Conservation (phyloP, 805 yeast genomes). For the Candida chilensis region DNA sequence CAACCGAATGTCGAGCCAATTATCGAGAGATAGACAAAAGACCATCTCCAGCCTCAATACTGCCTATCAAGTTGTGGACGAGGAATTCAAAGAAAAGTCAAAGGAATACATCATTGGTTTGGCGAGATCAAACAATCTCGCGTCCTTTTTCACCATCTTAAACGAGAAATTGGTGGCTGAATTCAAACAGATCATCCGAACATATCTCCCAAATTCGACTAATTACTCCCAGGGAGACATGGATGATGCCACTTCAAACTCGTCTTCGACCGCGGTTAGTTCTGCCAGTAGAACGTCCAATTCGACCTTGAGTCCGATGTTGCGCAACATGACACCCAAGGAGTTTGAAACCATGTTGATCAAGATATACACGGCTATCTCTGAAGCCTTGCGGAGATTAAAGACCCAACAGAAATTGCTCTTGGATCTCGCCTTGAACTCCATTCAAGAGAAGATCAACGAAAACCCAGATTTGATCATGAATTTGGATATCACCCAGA, state of each 20-base stretch:
- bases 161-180: conserved; percentile 65
- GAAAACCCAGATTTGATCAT: conserved; percentile 30
- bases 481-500: conserved; percentile 55
- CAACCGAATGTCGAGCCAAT: conserved; percentile 26
- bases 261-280: conserved; percentile 10
- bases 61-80: conserved; percentile 26
- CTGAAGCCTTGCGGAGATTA: conserved; percentile 68
- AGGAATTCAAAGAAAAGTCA: conserved; percentile 31
- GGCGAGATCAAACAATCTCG: conserved; percentile 50
- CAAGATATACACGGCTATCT: conserved; percentile 48
- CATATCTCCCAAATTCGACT: conserved; percentile 53
- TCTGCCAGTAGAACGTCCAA: conserved; percentile 9
- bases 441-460: conserved; percentile 19
- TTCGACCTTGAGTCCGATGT: conserved; percentile 17
- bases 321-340: conserved; percentile 58
- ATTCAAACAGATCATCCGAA: conserved; percentile 62
- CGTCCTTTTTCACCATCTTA: conserved; percentile 52
- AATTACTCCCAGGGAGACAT: conserved; percentile 21
- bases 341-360: conserved; percentile 71
- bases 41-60: conserved; percentile 12
- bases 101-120: conserved; percentile 43
- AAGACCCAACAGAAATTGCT: conserved; percentile 73
- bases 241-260: conserved; percentile 5
- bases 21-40: conserved; percentile 4
- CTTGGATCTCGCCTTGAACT: conserved; percentile 57